Evolutionary conservation across 108 stramenopile genomes (phyloP), one percentile per base, ranked within the genome.

Genomic region (Cyclotella atomus): DNA sequence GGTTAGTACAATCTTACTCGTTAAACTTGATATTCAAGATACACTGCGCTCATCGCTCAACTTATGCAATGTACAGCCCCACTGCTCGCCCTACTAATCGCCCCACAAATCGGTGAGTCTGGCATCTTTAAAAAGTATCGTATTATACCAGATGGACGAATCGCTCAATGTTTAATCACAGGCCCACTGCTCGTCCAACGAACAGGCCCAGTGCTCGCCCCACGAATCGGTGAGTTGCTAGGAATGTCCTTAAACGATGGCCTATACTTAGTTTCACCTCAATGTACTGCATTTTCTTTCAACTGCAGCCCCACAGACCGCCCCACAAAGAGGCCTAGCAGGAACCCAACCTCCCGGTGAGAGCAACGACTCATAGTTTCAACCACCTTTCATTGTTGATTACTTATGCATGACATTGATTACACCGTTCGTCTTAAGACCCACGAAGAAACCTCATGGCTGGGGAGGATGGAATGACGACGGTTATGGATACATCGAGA

Each of bases 391-490:
- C n/a, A n/a, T n/a, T n/a, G n/a, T n/a, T n/a, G n/a, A n/a, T n/a
- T n/a, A n/a, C n/a, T n/a, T n/a, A 20, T 23, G 6, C 21, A 4
- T 24, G 53, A 25, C 53, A n/a, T n/a, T n/a, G n/a, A n/a, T n/a
- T n/a, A n/a, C n/a, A n/a, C n/a, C n/a, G n/a, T n/a, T n/a, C n/a
- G n/a, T n/a, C n/a, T n/a, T n/a, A n/a, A n/a, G n/a, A n/a, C 45
- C 45, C 19, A 45, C 52, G 23, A 19, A 23, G 20, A 53, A 53
- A 53, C 52, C 52, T 3, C 19, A 1, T 53, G 23, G 23, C 2
- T 3, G 20, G 19, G 52, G 52, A 10, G 52, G 52, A 53, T 53
- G 52, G 52, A 53, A 53, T 53, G 52, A 53, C 23, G 52, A 53
- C 24, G 52, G 52, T 23, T 23, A 53, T 53, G 52, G 23, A 20